Evolutionary conservation across 2,329 filamentous ascomycete species (phyloP).

Genomic region (Chalaropsis thielavioides): DNA sequence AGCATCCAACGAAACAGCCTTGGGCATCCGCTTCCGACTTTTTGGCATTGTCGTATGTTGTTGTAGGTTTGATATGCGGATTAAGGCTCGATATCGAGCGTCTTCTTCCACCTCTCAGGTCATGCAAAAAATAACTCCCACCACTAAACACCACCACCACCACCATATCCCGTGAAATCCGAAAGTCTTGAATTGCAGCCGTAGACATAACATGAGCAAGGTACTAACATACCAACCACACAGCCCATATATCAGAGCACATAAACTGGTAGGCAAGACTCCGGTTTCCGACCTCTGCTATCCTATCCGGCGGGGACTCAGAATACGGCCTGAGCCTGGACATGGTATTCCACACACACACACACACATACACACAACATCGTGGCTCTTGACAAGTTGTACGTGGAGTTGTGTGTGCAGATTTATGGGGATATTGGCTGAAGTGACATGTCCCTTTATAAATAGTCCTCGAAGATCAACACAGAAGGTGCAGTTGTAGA

Average conservation of each 20-base stretch:
- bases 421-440: neutral
- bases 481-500: neutral
- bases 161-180: neutral
- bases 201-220: neutral
- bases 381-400: neutral
- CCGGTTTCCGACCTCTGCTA: neutral
- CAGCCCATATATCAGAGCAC: neutral
- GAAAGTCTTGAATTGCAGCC: neutral
- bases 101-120: conserved; percentile 13
- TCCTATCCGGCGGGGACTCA: neutral
- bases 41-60: conserved; percentile 10
- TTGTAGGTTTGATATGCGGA: conserved; percentile 17
- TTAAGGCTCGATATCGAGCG: conserved; percentile 11
- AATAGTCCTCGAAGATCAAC: neutral
- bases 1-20: neutral
- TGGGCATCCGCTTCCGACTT: neutral
- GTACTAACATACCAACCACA: neutral
- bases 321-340: neutral
- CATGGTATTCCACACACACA: neutral
- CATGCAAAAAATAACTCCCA: conserved; percentile 10
- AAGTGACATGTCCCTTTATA: neutral
- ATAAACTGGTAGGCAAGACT: neutral
- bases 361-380: no score
- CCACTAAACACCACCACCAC: conserved; percentile 13
- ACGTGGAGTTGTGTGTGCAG: neutral